Base-by-base conservation (phyloP, 805 yeast species). In the Wickerhamomyces tratensis region DNA sequence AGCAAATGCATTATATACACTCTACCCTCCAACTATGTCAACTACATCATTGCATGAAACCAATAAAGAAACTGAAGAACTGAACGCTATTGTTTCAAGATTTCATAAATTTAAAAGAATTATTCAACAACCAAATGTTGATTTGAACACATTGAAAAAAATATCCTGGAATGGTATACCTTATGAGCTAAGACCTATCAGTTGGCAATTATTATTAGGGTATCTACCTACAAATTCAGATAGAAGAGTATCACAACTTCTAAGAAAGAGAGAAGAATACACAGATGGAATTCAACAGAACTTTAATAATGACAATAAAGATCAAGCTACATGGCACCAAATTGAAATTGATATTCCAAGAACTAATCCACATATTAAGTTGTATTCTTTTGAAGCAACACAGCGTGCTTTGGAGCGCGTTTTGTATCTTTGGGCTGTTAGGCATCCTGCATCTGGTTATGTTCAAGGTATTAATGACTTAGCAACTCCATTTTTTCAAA, bases 371-470 rank as follows among this genome's bases (percentile, higher is more conserved):
- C 77, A 79, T 39, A 75, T 88, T 41, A 77, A 76, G 46, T 69
- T 91, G 34, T 91, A 91, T 55, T 70, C 82, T 13, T 76, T 59
- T 51, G 74, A 74, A 20, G 66, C 79, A 3, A 86, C 93, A 0
- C 98, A 91, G 51, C 66, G 79, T 43, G 77, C 94, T 13, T 66
- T 91, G 45, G 88, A 89, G 52, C 77, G 83, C 50, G 79, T 93
- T 9, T 65, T 91, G 42, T 91, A 88, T 56, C 67, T 91, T 33
- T 91, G 98, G 98, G 94, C 98, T 0, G 79, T 91, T 26, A 72
- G 98, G 50, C 98, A 93, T 58, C 98, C 98, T 1, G 96, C 98
- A 7, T 81, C 93, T 56, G 98, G 98, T 13, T 91, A 91, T 61
- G 98, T 91, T 20, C 98, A 91, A 65, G 98, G 98, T 27, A 91